Evolutionary conservation across 1,284 basidiomycete species (phyloP).

Genomic region (Tylopilus sp.): DNA sequence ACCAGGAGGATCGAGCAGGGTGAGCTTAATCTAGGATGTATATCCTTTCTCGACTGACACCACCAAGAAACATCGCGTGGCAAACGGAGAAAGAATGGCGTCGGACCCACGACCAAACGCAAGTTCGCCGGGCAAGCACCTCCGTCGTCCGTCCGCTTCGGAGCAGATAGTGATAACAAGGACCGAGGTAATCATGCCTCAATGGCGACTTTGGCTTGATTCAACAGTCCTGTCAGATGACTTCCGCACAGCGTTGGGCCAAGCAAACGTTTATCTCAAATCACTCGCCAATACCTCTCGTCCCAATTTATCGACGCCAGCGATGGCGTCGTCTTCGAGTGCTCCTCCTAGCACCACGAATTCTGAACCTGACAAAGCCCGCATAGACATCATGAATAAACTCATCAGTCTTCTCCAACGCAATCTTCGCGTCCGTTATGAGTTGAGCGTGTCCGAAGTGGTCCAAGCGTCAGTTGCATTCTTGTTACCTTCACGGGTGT

Average conservation of each 20-base stretch:
- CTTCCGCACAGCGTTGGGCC: slow-evolving; percentile 63
- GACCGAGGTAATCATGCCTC: slow-evolving; percentile 25
- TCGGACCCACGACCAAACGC: slow-evolving; percentile 34
- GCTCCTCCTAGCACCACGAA: slow-evolving; percentile 34
- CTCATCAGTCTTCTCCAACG: slow-evolving; percentile 71
- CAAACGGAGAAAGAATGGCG: slow-evolving; percentile 37
- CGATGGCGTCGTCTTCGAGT: slow-evolving; percentile 37
- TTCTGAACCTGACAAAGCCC: slow-evolving; percentile 50
- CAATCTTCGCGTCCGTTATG: slow-evolving; percentile 73
- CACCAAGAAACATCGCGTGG: slow-evolving; percentile 40
- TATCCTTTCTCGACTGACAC: not conserved
- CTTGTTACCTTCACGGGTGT: not conserved
- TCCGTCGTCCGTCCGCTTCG: slow-evolving; percentile 25
- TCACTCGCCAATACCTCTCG: slow-evolving; percentile 47
- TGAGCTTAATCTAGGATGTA: slow-evolving; percentile 32
- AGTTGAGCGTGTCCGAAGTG: slow-evolving; percentile 68
- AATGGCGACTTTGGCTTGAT: not conserved
- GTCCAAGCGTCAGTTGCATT: slow-evolving; percentile 59
- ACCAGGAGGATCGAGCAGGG: slow-evolving; percentile 58
- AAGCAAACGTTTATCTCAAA: slow-evolving; percentile 54
- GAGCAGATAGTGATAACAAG: slow-evolving; percentile 40
- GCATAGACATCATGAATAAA: slow-evolving; percentile 62
- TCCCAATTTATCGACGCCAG: slow-evolving; percentile 44
- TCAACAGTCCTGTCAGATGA: slow-evolving; percentile 47
- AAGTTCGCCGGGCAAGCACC: slow-evolving; percentile 39